Conservation (phyloP, 371 early-diverging fungal genomes). For the Rhizopus stolonifer region DNA sequence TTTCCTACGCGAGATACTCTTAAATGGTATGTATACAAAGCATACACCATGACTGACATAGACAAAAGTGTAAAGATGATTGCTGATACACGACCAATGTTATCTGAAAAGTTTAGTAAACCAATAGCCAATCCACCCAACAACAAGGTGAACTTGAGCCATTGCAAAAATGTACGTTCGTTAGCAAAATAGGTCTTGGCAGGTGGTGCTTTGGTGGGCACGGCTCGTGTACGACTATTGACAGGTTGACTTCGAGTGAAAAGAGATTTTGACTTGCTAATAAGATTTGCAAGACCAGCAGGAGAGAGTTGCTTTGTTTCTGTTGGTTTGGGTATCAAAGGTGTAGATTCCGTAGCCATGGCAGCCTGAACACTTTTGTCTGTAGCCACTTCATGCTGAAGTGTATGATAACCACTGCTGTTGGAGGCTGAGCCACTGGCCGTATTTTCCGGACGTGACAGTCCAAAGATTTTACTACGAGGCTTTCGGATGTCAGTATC, state of each 20-base stretch:
- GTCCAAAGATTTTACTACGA: constrained; percentile 35
- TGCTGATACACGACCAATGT: constrained; percentile 55
- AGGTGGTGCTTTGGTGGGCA: constrained; percentile 30
- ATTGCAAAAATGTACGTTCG: constrained; percentile 89
- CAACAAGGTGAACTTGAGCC: constrained; percentile 62
- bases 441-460: constrained; percentile 33
- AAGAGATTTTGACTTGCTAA: constrained; percentile 20
- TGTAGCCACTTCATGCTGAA: constrained; percentile 6
- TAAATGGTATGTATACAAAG: constrained; percentile 85
- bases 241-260: neutral
- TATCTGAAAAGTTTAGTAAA: constrained; percentile 68
- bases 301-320: constrained; percentile 16
- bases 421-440: constrained; percentile 17
- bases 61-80: constrained; percentile 66
- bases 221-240: constrained; percentile 1
- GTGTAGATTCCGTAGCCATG: constrained; percentile 15
- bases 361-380: constrained; percentile 24
- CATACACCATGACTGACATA: constrained; percentile 74
- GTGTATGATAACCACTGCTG: neutral
- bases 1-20: constrained; percentile 66
- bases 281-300: constrained; percentile 19
- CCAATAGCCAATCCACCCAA: constrained; percentile 67
- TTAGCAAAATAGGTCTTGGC: constrained; percentile 93
- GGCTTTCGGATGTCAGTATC: constrained; percentile 89
- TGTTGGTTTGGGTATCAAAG: constrained; percentile 9